These are phyloP conservation scores for Austropuccinia psidii DNA, from an alignment of 1,284 basidiomycete genomes.

Conservation along the genomic window DNA sequence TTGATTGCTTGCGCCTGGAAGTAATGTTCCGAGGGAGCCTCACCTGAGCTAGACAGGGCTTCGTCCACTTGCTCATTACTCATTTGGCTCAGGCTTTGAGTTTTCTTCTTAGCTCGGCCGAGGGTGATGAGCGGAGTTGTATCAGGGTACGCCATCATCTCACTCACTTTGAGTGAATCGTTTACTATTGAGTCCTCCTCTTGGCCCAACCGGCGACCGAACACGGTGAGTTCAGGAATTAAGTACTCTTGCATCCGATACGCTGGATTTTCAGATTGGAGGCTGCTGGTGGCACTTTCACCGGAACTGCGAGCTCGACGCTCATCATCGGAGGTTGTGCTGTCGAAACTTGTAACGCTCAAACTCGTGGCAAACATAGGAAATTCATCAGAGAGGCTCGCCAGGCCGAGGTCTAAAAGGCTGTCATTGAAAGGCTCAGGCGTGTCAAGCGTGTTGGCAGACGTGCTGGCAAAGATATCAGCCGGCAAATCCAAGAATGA, in stretches of 20 bases:
- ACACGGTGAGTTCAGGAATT: not conserved
- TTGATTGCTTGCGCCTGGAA: constrained; percentile 10
- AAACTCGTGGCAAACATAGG: no score
- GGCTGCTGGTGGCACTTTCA: no score
- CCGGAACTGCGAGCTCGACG: no score
- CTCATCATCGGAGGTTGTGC: no score
- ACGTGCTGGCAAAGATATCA: no score
- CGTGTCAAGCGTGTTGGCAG: no score
- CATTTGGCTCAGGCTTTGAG: not conserved
- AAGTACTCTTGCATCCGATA: not conserved
- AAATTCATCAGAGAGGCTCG: no score
- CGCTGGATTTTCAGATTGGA: no score
- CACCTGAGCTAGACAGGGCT: not conserved
- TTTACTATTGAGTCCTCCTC: not conserved
- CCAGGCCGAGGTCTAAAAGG: no score
- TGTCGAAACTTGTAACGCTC: no score
- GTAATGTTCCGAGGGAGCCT: not conserved
- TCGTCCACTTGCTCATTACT: not conserved
- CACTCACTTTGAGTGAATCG: not conserved
- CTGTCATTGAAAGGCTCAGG: no score
- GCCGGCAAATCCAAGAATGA: no score
- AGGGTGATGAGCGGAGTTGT: constrained; percentile 14
- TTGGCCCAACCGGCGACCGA: not conserved
- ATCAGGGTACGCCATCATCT: not conserved
- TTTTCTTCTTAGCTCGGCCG: not conserved